Percentiles rank a stretch among this genome's conserved stretches.
Conservation (phyloP, 208 protist genomes). For the Jaenimonas drosophilae region DNA sequence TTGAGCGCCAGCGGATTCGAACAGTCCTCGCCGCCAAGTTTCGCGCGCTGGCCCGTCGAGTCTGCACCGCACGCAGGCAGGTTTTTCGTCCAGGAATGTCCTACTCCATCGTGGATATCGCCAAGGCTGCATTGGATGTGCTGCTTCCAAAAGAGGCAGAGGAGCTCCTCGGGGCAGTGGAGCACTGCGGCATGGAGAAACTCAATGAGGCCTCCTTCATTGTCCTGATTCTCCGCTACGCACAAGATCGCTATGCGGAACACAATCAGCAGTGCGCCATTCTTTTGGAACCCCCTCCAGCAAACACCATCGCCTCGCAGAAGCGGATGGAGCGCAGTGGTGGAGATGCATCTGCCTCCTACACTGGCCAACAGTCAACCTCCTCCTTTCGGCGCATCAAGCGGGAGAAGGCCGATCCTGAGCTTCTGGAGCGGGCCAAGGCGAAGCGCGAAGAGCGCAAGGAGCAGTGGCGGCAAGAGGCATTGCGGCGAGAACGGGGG, state of each 20-base stretch:
- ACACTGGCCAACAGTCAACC: too few species aligned
- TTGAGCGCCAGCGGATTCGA: constrained; percentile 31
- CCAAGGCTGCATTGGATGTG: constrained; percentile 35
- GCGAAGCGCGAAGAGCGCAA: constrained; percentile 25
- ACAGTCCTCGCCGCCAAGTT: constrained; percentile 51
- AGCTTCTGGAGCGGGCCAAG: constrained; percentile 21
- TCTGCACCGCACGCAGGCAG: constrained; percentile 2
- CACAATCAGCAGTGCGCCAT: too few species aligned
- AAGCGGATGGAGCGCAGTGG: too few species aligned
- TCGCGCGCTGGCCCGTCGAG: constrained; percentile 18
- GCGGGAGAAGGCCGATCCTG: constrained; percentile 34
- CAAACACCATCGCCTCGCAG: too few species aligned
- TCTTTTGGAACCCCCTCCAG: too few species aligned
- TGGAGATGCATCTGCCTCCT: too few species aligned
- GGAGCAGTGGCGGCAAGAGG: constrained; percentile 26
- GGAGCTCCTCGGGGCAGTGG: constrained; percentile 39
- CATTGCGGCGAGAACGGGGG: constrained; percentile 10
- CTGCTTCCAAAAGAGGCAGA: constrained; percentile 49
- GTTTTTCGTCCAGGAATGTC: constrained; percentile 18
- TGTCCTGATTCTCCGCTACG: constrained; percentile 7
- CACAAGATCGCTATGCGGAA: too few species aligned
- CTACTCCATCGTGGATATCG: constrained; percentile 32
- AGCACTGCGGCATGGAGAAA: constrained; percentile 15
- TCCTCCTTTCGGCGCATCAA: background rate
- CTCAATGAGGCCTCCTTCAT: constrained; percentile 44